A percentile compares a stretch with the other conserved stretches of the same genome.
Conservation (phyloP, 2,329 filamentous ascomycete genomes). For the Fusarium sp. region DNA sequence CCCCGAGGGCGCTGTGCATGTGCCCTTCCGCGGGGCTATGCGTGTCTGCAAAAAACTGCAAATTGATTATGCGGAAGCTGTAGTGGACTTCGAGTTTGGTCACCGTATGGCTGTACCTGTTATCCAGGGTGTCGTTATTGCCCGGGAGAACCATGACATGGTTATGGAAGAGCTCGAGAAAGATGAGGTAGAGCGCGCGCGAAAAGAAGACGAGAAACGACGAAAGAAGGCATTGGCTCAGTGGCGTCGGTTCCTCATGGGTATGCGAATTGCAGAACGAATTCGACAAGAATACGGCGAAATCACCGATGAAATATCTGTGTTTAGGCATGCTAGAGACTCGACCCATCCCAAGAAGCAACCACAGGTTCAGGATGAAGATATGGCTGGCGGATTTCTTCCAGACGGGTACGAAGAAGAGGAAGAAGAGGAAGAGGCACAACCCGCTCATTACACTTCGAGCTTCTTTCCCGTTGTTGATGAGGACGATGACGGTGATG, state of each 20-base stretch:
- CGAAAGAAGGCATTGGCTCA: conserved; percentile 78
- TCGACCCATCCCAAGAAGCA: conserved; percentile 27
- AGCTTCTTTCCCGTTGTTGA: conserved; percentile 64
- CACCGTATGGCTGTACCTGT: conserved; percentile 94
- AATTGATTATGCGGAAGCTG: conserved; percentile 93
- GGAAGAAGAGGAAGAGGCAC: conserved; percentile 56
- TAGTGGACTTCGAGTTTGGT: conserved; percentile 96
- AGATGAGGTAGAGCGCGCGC: conserved; percentile 79
- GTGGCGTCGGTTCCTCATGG: conserved; percentile 91
- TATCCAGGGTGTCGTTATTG: conserved; percentile 89
- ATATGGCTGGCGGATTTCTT: conserved; percentile 72
- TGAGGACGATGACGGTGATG: conserved; percentile 57
- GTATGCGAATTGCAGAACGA: conserved; percentile 83
- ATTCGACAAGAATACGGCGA: conserved; percentile 82
- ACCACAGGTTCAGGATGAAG: conserved; percentile 57
- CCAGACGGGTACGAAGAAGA: conserved; percentile 68
- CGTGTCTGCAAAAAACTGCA: conserved; percentile 85
- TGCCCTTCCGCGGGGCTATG: conserved; percentile 81
- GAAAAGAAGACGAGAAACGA: conserved; percentile 87
- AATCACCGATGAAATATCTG: conserved; percentile 64
- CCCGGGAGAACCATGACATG: conserved; percentile 79
- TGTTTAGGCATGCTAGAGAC: conserved; percentile 64
- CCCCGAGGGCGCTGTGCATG: conserved; percentile 83
- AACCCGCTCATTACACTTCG: conserved; percentile 53
- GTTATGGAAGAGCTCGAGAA: conserved; percentile 84